Percentiles rank a stretch among this genome's conserved stretches.
phyloP scores from a whole-genome alignment of 169 alveolate species.

The Amoebophrya sp. region DNA sequence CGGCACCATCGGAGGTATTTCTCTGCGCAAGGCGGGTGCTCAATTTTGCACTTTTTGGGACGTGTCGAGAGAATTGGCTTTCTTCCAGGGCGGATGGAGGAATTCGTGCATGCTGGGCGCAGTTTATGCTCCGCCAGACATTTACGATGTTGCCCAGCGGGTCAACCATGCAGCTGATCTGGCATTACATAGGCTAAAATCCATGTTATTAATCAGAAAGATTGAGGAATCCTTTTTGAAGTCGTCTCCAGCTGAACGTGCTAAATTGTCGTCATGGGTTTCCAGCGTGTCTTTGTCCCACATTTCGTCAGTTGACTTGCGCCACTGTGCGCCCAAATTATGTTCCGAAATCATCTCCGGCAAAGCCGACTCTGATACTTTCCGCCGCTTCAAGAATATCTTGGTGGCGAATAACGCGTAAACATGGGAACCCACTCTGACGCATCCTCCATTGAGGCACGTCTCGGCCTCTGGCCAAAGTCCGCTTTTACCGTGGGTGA shows the following conservation, averaged over 20 bases:
- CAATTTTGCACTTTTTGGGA: too few species aligned
- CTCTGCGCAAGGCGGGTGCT: too few species aligned
- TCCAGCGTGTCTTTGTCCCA: too few species aligned
- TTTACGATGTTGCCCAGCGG: background rate
- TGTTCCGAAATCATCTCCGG: too few species aligned
- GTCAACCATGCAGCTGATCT: background rate
- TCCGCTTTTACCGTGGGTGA: background rate
- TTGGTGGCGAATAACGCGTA: background rate
- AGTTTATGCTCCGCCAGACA: background rate
- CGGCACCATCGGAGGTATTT: too few species aligned
- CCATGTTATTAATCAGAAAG: background rate
- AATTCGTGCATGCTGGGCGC: background rate
- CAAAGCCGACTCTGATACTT: background rate
- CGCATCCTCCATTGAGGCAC: background rate
- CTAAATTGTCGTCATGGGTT: too few species aligned
- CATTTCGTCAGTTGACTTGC: too few species aligned
- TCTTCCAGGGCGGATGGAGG: background rate
- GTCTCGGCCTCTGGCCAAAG: background rate
- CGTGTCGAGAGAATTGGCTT: too few species aligned
- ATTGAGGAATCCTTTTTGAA: background rate
- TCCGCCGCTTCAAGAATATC: background rate
- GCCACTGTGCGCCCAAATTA: too few species aligned
- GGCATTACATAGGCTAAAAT: background rate
- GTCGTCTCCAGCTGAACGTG: background rate
- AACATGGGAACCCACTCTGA: background rate